These are phyloP conservation scores for Yamagishiella unicocca DNA, from an alignment of 139 green algal genomes.

Conservation along the genomic window DNA sequence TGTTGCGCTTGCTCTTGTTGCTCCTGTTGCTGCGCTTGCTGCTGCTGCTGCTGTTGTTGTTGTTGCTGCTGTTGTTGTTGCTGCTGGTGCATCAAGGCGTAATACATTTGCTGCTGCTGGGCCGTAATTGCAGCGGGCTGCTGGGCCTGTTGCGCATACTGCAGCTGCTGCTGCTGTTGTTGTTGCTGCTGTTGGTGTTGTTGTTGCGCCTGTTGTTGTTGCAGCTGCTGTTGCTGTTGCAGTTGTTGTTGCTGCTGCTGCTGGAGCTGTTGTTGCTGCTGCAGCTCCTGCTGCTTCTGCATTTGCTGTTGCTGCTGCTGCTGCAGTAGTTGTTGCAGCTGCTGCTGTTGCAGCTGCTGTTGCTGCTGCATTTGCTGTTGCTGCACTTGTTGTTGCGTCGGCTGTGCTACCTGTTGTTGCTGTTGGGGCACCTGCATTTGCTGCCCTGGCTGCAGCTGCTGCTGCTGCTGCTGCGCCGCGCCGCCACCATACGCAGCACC, in stretches of 20 bases:
- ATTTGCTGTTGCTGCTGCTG: conserved; percentile 15
- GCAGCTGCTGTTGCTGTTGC: conserved; percentile 3
- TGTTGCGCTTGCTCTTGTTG: not conserved
- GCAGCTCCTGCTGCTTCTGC: not conserved
- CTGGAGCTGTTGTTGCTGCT: not conserved
- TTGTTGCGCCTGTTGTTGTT: not conserved
- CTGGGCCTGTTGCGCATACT: too few relatives aligned
- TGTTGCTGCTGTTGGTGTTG: conserved; percentile 13
- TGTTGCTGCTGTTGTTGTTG: conserved; percentile 13
- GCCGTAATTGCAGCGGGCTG: not conserved
- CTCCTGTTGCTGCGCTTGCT: not conserved
- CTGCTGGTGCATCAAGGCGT: not conserved
- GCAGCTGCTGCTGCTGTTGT: too few relatives aligned
- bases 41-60: not conserved
- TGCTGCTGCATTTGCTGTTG: too few relatives aligned
- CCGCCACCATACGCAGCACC: not conserved
- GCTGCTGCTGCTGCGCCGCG: not conserved
- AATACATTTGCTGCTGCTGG: conserved; percentile 21
- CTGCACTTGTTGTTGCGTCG: not conserved
- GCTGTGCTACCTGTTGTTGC: not conserved
- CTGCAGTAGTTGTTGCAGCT: conserved; percentile 1
- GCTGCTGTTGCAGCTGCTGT: conserved; percentile 2
- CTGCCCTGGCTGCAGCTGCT: not conserved
- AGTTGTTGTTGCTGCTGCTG: not conserved
- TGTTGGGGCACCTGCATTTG: not conserved